These are phyloP conservation scores for Gossypium davidsonii DNA, from an alignment of 441 rosid genomes.

Conservation along the genomic window DNA sequence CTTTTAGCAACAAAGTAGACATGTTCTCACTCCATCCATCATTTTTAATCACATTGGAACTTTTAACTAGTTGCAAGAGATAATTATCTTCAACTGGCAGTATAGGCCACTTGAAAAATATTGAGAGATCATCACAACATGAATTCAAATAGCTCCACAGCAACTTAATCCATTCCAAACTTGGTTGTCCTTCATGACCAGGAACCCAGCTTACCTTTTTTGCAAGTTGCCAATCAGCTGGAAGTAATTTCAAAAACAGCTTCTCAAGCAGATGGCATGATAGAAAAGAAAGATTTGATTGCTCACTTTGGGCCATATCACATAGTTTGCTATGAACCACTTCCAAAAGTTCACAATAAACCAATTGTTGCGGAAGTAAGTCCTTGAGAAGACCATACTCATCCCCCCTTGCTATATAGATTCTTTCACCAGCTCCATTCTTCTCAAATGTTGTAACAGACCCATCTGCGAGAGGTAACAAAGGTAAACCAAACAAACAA, in stretches of 20 bases:
- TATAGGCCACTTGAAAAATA: slow-evolving; percentile 96
- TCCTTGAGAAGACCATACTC: slow-evolving; percentile 83
- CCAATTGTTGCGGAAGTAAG: slow-evolving; percentile 76
- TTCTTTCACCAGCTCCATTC: slow-evolving; percentile 74
- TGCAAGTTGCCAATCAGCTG: slow-evolving; percentile 83
- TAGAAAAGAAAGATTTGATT: slow-evolving; percentile 70
- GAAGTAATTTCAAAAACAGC: slow-evolving; percentile 79
- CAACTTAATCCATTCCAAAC: slow-evolving; percentile 70
- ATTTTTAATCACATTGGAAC: slow-evolving; percentile 69
- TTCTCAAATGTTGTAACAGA: slow-evolving; percentile 71
- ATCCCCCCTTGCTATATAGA: slow-evolving; percentile 62
- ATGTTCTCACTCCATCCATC: slow-evolving; percentile 98
- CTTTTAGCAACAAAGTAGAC: slow-evolving; percentile 79
- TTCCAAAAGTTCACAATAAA: slow-evolving; percentile 63
- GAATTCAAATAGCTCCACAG: slow-evolving; percentile 81
- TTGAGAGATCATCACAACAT: slow-evolving; percentile 78
- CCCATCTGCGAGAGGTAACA: slow-evolving; percentile 91
- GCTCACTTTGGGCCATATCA: slow-evolving; percentile 65
- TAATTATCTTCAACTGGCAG: slow-evolving; percentile 71
- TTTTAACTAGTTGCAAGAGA: slow-evolving; percentile 69
- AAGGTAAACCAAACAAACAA: slow-evolving; percentile 66
- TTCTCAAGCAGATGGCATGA: slow-evolving; percentile 87
- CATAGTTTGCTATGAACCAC: slow-evolving; percentile 60
- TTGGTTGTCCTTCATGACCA: slow-evolving; percentile 76
- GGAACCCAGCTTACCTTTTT: slow-evolving; percentile 79